These are phyloP conservation scores for Sarcodon aspratus DNA, from an alignment of 768 basidiomycete genomes.

Conservation along the genomic window DNA sequence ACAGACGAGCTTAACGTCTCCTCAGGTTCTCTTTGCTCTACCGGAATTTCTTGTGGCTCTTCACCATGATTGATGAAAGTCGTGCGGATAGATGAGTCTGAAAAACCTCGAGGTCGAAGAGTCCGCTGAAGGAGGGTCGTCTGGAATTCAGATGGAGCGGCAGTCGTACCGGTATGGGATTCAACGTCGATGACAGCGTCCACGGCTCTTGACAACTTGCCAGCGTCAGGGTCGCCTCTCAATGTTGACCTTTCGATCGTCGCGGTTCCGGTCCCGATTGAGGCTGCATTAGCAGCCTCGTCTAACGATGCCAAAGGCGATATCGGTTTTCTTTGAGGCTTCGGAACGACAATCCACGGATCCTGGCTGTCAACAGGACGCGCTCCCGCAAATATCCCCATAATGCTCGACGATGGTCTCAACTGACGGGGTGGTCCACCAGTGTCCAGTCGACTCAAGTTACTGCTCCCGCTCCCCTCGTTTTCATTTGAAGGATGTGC, in stretches of 20 bases:
- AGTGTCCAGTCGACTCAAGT: not conserved
- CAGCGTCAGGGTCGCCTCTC: not conserved
- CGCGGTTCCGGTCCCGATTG: constrained; percentile 8
- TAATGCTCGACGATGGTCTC: constrained; percentile 27
- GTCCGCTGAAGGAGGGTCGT: constrained; percentile 51
- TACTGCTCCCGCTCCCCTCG: constrained; percentile 3
- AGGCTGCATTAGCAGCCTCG: too few species aligned
- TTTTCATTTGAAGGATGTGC: constrained; percentile 7
- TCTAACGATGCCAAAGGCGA: not conserved
- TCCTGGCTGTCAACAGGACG: constrained; percentile 35
- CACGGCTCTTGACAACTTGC: constrained; percentile 48
- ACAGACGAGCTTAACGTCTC: not conserved
- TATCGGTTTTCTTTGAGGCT: constrained; percentile 4
- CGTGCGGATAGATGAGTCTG: constrained; percentile 87
- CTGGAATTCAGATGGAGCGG: constrained; percentile 7
- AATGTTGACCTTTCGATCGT: constrained; percentile 11
- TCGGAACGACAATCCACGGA: constrained; percentile 64
- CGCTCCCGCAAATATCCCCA: constrained; percentile 92
- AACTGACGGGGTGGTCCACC: too few species aligned
- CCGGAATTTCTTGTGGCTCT: constrained; percentile 7
- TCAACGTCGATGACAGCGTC: constrained; percentile 69
- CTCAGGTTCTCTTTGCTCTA: not conserved
- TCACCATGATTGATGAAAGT: constrained; percentile 57
- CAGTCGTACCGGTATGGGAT: constrained; percentile 5
- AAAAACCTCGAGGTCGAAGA: constrained; percentile 69